phyloP scores from a whole-genome alignment of 2,329 filamentous ascomycete species.

The Ceratocystis cacaofunesta region DNA sequence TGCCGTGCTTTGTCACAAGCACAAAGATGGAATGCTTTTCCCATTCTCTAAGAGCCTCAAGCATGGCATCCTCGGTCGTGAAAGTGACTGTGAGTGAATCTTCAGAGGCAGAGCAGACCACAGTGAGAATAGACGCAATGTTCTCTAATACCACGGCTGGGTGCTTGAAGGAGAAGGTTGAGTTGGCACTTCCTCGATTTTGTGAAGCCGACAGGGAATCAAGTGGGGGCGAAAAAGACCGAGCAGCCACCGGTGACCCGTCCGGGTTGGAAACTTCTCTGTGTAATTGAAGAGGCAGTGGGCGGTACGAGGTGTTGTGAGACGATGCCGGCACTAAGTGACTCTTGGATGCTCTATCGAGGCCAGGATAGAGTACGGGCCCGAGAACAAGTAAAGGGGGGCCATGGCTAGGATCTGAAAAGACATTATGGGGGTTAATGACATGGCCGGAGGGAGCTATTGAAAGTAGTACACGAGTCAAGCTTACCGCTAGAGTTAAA shows the following conservation, averaged over 20 bases:
- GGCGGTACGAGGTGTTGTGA: background rate
- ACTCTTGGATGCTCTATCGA: background rate
- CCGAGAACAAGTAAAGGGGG: slow-evolving; percentile 1
- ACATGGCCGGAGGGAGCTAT: background rate
- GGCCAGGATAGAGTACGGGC: background rate
- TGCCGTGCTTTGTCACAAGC: slow-evolving; percentile 7
- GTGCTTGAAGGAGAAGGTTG: slow-evolving; percentile 8
- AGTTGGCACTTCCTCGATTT: slow-evolving; percentile 3
- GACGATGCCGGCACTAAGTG: background rate
- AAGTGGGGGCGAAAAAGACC: background rate
- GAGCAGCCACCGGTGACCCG: background rate
- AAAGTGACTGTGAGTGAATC: background rate
- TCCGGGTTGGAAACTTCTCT: background rate
- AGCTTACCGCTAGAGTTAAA: background rate
- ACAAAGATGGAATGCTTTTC: background rate
- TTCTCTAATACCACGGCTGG: slow-evolving; percentile 8
- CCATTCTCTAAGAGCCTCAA: slow-evolving; percentile 1
- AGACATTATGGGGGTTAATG: background rate
- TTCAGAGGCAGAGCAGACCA: background rate
- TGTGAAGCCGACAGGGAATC: background rate
- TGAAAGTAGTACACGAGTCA: background rate
- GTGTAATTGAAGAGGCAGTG: background rate
- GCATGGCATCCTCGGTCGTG: background rate
- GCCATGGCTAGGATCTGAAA: background rate
- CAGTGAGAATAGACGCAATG: background rate